Evolutionary conservation across 495 filamentous ascomycete species (phyloP), one percentile per base, ranked within the genome.

Genomic region (Terfezia boudieri): DNA sequence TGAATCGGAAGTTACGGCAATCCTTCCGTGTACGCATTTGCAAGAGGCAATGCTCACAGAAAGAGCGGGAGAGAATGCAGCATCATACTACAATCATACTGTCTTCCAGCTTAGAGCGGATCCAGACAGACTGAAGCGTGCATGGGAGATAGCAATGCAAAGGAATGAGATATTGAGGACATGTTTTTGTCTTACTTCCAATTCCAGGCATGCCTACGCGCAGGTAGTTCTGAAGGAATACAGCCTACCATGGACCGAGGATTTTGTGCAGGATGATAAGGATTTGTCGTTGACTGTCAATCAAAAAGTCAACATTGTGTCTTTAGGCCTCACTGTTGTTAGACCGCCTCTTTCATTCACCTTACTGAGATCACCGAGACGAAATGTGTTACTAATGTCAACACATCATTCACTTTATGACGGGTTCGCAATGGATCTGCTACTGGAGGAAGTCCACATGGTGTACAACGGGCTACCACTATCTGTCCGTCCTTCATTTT

Each of bases 391-490:
- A 0, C 67, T 75, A 9, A 62, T 88, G 32, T 79, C 74, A 0
- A 83, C 86, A 56, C 85, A 89, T 60, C 85, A 92, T 65, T 83
- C 84, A 3, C 64, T 89, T 1, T 88, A 92, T 60, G 85, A 92
- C 66, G 85, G 81, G 17, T 73, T 77, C 32, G 82, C 81, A 1
- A 77, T 89, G 38, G 68, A 71, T 36, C 64, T 72, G 16, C 66
- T 92, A 0, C 68, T 88, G 3, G 62, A 76, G 0, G 84, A 88
- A 56, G 69, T 84, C 2, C 75, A 87, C 57, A 62, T 67, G 16
- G 55, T 68, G 7, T 71, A 77, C 48, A 50, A 63, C 2, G 71
- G 73, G 7, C 17, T 67, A 0, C 9, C 54, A 5, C 67, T 87
- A 8, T 66, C 70, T 1, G 53, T 67, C 1, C 55, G 71, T 20